These are phyloP conservation scores for Asterophora lycoperdoides DNA, from an alignment of 768 basidiomycete genomes.

Conservation along the genomic window DNA sequence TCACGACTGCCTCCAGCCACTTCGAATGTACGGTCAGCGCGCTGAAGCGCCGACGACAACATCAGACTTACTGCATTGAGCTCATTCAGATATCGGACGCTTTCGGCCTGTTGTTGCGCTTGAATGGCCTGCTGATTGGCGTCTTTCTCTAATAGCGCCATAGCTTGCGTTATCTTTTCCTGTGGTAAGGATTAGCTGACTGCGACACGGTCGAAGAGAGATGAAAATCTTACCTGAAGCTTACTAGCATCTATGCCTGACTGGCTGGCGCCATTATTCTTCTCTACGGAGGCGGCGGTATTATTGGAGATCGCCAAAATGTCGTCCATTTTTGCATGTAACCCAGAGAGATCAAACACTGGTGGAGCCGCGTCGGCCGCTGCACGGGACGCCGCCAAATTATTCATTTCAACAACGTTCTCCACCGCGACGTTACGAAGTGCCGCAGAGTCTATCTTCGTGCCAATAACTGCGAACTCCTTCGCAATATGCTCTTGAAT, in stretches of 20 bases:
- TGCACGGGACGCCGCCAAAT: conserved; percentile 4
- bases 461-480: conserved; percentile 6
- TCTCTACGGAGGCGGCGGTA: neutral
- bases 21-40: conserved; percentile 22
- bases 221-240: neutral
- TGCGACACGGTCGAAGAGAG: neutral
- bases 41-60: too few species aligned
- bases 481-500: conserved; percentile 6
- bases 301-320: conserved; percentile 5
- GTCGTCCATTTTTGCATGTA: conserved; percentile 17
- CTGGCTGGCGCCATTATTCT: conserved; percentile 14
- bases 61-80: conserved; percentile 53
- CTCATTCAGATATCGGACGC: conserved; percentile 73
- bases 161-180: conserved; percentile 37
- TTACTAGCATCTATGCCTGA: neutral
- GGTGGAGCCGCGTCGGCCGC: neutral
- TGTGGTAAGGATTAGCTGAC: neutral
- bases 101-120: conserved; percentile 67
- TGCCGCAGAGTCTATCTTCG: neutral
- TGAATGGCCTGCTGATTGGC: conserved; percentile 44
- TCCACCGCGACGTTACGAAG: neutral
- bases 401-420: conserved; percentile 4
- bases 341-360: conserved; percentile 3
- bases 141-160: conserved; percentile 44
- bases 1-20: conserved; percentile 86